Conservation (phyloP, 305 asterid species). For the Euphrasia arctica region DNA sequence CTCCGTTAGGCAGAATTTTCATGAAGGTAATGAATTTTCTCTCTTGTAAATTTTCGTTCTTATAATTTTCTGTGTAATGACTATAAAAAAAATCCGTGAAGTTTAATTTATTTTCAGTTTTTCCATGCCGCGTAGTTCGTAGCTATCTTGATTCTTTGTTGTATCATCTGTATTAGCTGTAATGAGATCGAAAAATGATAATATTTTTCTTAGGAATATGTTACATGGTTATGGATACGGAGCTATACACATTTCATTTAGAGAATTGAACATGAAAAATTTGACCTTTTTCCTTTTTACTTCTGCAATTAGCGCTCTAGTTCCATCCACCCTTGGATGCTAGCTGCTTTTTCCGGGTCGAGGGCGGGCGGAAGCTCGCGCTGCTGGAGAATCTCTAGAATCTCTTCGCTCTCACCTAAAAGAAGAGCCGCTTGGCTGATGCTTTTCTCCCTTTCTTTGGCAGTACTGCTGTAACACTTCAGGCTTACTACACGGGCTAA, state of each 20-base stretch:
- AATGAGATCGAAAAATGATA: not conserved
- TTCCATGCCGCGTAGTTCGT: not conserved
- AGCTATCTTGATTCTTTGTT: no score
- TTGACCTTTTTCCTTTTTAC: not conserved
- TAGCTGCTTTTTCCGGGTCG: slow-evolving; percentile 22
- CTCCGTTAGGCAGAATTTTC: no score
- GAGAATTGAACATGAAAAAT: not conserved
- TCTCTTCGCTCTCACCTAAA: slow-evolving; percentile 29
- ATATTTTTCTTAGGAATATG: not conserved
- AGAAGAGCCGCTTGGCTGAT: slow-evolving; percentile 27
- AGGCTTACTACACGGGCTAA: slow-evolving; percentile 21
- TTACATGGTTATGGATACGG: not conserved
- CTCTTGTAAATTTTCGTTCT: no score
- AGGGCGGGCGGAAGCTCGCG: slow-evolving; percentile 14
- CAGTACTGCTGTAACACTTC: slow-evolving; percentile 25
- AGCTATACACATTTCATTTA: not conserved
- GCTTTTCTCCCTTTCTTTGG: slow-evolving; percentile 24
- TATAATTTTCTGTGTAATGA: no score
- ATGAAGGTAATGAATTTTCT: no score
- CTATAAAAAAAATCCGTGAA: no score
- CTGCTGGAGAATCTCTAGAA: slow-evolving; percentile 30
- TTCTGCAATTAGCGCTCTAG: not conserved
- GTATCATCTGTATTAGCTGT: no score
- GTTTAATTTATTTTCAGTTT: no score
- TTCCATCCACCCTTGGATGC: slow-evolving; percentile 31